Evolutionary conservation across 441 rosid genomes (phyloP).

Genomic region (Erodium texanum): DNA sequence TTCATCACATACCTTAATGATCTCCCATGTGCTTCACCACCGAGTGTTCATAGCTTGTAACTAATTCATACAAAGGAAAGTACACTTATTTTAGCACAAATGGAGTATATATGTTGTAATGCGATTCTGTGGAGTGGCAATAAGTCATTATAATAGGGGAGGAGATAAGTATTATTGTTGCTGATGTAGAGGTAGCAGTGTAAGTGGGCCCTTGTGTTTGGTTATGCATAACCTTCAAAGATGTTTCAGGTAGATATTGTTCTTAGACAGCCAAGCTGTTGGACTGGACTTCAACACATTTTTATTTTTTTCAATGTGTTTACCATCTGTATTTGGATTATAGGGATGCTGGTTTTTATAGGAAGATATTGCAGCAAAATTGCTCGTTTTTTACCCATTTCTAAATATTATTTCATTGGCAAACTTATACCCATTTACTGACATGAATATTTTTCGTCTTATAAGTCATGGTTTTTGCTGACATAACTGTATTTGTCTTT

Average conservation of each 20-base stretch:
- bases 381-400: too few relatives aligned
- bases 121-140: neutral
- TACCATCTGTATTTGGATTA: too few relatives aligned
- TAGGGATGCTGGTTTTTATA: too few relatives aligned
- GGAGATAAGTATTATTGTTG: neutral
- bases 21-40: too few relatives aligned
- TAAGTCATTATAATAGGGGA: neutral
- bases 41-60: neutral
- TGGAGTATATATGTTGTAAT: neutral
- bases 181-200: neutral
- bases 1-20: too few relatives aligned
- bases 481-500: neutral
- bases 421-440: neutral
- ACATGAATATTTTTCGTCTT: neutral
- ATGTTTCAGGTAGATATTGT: neutral
- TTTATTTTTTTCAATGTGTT: too few relatives aligned
- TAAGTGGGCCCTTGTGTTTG: neutral
- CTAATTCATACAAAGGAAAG: neutral
- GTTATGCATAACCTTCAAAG: too few relatives aligned
- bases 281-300: too few relatives aligned
- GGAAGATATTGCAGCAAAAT: too few relatives aligned
- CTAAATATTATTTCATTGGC: neutral
- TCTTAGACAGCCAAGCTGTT: neutral
- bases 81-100: neutral
- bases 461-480: neutral